Evolutionary conservation across 2,329 filamentous ascomycete species (phyloP), one percentile per base, ranked within the genome.

Genomic region (Diaporthe longicolla): DNA sequence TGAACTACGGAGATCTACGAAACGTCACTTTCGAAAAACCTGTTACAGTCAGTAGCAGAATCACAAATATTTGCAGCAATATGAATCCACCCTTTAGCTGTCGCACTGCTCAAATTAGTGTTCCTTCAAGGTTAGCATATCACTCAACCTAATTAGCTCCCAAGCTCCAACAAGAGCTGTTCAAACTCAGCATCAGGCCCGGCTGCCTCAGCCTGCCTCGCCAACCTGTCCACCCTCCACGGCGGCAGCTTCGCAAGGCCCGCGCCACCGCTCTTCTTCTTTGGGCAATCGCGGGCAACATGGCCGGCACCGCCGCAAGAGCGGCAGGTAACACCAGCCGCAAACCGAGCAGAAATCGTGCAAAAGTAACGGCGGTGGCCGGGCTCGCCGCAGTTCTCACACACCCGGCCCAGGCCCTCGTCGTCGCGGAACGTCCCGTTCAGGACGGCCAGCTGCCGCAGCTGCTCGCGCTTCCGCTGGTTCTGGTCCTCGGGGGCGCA

Each of bases 361-460:
- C 68, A 70, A 8, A 26, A 48, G 40, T 59, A 72, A 2, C 43
- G 70, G 1, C 70, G 70, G 32, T 72, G 57, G 8, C 57, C 57
- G 0, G 35, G 24, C 43, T 65, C 10, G 32, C 58, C 58, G 43
- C 57, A 61, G 3, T 63, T 54, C 4, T 65, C 35, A 4, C 70
- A 72, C 21, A 15, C 24, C 17, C 40, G 73, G 13, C 58, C 24
- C 17, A 32, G 73, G 13, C 58, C 75, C 82, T 95, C 93, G 79
- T 95, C 93, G 79, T 95, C 93, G 83, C 93, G 92, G 50, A 95
- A 90, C 21, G 93, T 95, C 87, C 93, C 93, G 87, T 95, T 95
- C 78, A 94, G 90, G 58, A 93, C 92, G 63, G 93, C 93, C 76
- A 95, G 89, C 81, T 94, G 92, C 82, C 93, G 92, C 72, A 95